Evolutionary conservation across 306 rosid genomes (phyloP), one percentile per base, ranked within the genome.

Genomic region (Styphnolobium japonicum): DNA sequence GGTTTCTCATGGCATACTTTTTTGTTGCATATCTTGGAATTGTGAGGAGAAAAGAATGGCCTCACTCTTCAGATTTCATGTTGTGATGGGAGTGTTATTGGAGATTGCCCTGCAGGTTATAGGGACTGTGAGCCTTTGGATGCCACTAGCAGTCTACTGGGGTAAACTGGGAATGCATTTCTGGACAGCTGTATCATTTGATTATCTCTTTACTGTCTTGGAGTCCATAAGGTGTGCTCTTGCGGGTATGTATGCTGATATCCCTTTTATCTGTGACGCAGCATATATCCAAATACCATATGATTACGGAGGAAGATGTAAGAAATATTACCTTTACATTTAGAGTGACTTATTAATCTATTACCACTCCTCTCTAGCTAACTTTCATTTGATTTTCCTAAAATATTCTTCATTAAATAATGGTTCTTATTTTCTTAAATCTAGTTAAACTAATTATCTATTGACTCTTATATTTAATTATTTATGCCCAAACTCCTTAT

Each of bases 11-110:
- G 90, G 98, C 97, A 18, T 95, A 95, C 80, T 95, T 95, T 57
- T 84, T 95, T 2, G 86, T 87, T 16, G 98, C 98, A 2, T 95
- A 95, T 87, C 97, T 95, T 69, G 97, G 97, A 52, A 33, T 95
- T 31, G 98, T 95, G 82, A 91, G 98, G 85, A 85, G 98, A 78
- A 95, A 92, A 82, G 98, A 92, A 67, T 95, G 98, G 98, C 98
- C 98, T 46, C 98, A 95, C 81, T 92, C 86, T 88, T 95, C 84
- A 81, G 98, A 71, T 92, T 86, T 83, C 98, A 92, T 77, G 98
- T 95, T 12, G 98, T 90, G 78, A 83, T 88, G 90, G 98, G 98
- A 83, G 91, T 95, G 98, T 57, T 95, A 22, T 72, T 95, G 82
- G 98, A 95, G 89, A 92, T 95, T 76, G 86, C 94, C 22, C 84